These are phyloP conservation scores for Flaveria linearis DNA, from an alignment of 129 eudicot genomes.

Conservation along the genomic window DNA sequence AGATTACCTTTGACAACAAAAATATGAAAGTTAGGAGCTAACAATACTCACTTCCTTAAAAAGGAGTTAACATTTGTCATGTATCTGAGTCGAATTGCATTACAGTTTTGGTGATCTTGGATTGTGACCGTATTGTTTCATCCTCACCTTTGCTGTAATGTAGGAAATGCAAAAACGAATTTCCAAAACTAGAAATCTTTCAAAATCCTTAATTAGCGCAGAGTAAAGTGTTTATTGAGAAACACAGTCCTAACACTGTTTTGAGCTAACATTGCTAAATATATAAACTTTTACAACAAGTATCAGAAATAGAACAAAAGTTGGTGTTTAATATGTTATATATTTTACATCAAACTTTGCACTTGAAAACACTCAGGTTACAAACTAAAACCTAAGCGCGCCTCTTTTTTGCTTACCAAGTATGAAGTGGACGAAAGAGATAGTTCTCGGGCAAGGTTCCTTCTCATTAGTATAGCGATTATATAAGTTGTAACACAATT, in stretches of 20 bases:
- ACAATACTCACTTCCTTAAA: not conserved
- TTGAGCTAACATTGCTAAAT: not conserved
- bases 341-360: conserved; percentile 1
- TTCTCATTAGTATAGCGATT: not conserved
- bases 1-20: no score
- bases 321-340: not conserved
- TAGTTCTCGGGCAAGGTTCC: not conserved
- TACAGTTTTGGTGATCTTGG: not conserved
- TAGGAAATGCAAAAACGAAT: conserved; percentile 5
- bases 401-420: not conserved
- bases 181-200: not conserved
- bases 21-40: not conserved
- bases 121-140: not conserved
- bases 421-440: not conserved
- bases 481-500: not conserved
- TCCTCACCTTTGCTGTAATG: not conserved
- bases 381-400: not conserved
- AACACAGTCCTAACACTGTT: not conserved
- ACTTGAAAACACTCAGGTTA: not conserved
- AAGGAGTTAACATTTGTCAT: not conserved
- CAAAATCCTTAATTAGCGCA: conserved; percentile 2
- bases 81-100: not conserved
- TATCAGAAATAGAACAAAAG: not conserved
- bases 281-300: not conserved
- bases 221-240: conserved; percentile 3